Base-by-base conservation (phyloP, 176 grass and related monocot species). In the Oropetium thomaeum region DNA sequence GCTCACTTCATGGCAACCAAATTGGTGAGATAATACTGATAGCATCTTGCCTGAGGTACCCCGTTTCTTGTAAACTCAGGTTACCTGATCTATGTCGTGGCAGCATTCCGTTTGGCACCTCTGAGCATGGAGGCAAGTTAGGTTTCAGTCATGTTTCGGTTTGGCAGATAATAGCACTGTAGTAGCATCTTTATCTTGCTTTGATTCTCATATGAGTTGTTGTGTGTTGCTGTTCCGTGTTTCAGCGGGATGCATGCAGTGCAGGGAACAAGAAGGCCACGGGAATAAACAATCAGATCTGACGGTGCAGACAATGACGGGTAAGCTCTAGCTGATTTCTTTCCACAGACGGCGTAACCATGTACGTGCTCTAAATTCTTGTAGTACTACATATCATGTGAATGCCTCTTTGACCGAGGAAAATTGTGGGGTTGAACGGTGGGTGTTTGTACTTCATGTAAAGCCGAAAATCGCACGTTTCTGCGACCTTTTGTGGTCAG, bases 191-290 rank as follows among this genome's bases (percentile, higher is more conserved):
- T 47, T 31, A 52, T 19, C 10, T 52, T 62, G 8, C 31, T 30
- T 30, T 35, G 45, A 33, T 71, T 71, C 32, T 71, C 45, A 71
- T 33, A 19, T 69, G 68, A 70, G 44, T 10, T 71, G 68, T 62
- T 65, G 33, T 41, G 62, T 66, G 47, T 78, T 20, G 75, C 62
- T 25, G 17, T 85, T 75, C 60, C 76, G 69, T 85, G 83, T 47
- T 7, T 57, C 29, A 22, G 17, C 20, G 68, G 83, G 76, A 61
- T 43, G 70, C 60, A 82, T 82, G 79, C 70, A 12, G 60, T 19
- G 69, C 41, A 74, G 83, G 83, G 72, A 86, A 75, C 83, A 80
- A 52, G 70, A 75, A 34, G 62, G 62, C 76, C 83, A 68, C 76
- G 55, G 69, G 60, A 82, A 65, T 44, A 41, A 55, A 82, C 65